These are phyloP conservation scores for Trichoderma afroharzianum DNA, from an alignment of 2,329 filamentous ascomycete genomes.

Conservation along the genomic window DNA sequence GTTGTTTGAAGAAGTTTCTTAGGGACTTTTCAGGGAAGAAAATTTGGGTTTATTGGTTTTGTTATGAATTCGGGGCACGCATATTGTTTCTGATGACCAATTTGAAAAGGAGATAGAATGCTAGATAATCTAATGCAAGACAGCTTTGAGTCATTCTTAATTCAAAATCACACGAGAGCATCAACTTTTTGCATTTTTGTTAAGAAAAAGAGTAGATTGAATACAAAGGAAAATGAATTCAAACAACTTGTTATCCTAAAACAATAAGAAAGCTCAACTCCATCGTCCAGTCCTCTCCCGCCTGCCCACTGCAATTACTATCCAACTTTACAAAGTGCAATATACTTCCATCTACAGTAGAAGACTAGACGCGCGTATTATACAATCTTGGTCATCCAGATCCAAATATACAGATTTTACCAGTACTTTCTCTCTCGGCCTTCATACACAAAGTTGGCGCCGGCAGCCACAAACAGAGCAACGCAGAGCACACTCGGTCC, in stretches of 20 bases:
- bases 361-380: not conserved
- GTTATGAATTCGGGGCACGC: not conserved
- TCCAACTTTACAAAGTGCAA: not conserved
- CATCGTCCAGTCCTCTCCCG: not conserved
- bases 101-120: not conserved
- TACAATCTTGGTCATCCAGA: not conserved
- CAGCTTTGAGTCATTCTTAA: not conserved
- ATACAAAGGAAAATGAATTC: not conserved
- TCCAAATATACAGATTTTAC: slow-evolving; percentile 30
- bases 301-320: not conserved
- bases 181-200: not conserved
- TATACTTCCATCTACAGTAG: not conserved
- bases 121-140: slow-evolving; percentile 1
- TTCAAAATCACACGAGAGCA: not conserved
- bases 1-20: slow-evolving; percentile 29
- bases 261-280: not conserved
- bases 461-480: slow-evolving; percentile 69
- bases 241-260: not conserved
- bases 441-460: slow-evolving; percentile 76
- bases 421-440: slow-evolving; percentile 58
- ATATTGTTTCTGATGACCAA: not conserved
- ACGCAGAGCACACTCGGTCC: slow-evolving; percentile 76
- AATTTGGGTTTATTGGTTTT: not conserved
- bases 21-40: slow-evolving; percentile 1
- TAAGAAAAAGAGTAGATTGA: not conserved